Evolutionary conservation across 1,284 basidiomycete species (phyloP).

Genomic region (Cutaneotrichosporon sp.): DNA sequence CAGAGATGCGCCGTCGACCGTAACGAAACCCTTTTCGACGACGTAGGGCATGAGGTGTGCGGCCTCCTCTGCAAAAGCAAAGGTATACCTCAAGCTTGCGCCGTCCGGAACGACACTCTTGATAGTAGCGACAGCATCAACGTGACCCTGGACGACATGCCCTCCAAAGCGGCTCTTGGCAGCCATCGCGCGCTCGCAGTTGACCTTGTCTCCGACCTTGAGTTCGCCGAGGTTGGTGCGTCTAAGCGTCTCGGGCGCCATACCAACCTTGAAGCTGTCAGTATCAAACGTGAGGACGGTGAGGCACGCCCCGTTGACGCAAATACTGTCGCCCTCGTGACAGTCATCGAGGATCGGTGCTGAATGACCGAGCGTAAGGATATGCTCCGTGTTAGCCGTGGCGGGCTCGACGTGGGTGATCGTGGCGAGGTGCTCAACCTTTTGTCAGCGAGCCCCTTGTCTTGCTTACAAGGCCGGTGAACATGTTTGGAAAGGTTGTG

Average conservation of each 20-base stretch:
- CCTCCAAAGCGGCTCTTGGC: conserved; percentile 90
- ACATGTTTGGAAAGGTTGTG: conserved; percentile 33
- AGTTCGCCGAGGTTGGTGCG: conserved; percentile 87
- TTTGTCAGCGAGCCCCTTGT: conserved; percentile 3
- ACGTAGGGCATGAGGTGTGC: conserved; percentile 75
- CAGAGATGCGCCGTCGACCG: conserved; percentile 91
- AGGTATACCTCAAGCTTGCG: conserved; percentile 79
- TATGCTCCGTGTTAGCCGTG: conserved; percentile 57
- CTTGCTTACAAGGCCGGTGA: conserved; percentile 49
- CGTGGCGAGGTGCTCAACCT: conserved; percentile 52
- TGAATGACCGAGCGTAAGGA: conserved; percentile 71
- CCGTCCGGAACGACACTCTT: conserved; percentile 70
- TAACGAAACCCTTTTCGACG: conserved; percentile 94
- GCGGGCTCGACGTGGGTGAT: conserved; percentile 45
- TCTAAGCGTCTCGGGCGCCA: conserved; percentile 91
- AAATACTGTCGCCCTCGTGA: conserved; percentile 90
- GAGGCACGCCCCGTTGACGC: conserved; percentile 78
- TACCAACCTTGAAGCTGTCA: conserved; percentile 83
- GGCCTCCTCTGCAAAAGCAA: conserved; percentile 66
- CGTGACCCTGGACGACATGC: conserved; percentile 97
- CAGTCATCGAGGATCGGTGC: conserved; percentile 83
- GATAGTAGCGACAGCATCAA: conserved; percentile 83
- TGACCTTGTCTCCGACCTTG: conserved; percentile 76
- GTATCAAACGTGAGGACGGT: conserved; percentile 81
- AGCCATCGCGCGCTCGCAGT: conserved; percentile 93